Conservation (phyloP, 192 early-diverging fungal species). For the Coemansia aciculifera region DNA sequence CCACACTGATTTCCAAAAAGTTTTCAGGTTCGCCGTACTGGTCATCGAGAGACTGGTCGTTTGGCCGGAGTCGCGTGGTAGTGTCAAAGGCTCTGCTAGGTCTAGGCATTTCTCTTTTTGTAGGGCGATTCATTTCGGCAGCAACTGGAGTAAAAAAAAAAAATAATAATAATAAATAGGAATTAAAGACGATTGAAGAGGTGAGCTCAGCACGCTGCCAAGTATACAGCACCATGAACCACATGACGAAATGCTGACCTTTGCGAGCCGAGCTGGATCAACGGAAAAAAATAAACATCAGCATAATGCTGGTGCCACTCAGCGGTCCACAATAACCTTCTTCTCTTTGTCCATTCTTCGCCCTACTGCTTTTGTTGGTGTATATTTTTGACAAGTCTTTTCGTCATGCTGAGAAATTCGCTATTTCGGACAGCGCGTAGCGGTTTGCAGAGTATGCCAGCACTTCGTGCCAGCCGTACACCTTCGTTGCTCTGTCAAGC, state of each 20-base stretch:
- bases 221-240: not conserved
- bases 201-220: too few relatives aligned
- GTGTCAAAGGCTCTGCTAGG: constrained; percentile 25
- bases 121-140: not conserved
- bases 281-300: not conserved
- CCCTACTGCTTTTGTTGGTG: not conserved
- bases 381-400: not conserved
- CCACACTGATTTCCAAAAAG: constrained; percentile 94
- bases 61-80: constrained; percentile 25
- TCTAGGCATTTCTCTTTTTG: not conserved
- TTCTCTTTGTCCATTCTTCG: constrained; percentile 5
- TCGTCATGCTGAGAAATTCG: constrained; percentile 24
- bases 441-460: not conserved
- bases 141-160: not conserved
- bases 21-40: constrained; percentile 92
- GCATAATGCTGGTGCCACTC: not conserved
- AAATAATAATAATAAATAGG: not conserved
- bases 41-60: constrained; percentile 44
- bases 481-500: not conserved
- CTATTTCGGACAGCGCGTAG: constrained; percentile 9
- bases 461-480: not conserved
- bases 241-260: not conserved
- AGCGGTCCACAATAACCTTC: not conserved
- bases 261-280: not conserved
- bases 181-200: not conserved